These are phyloP conservation scores for Pyrrhoderma noxium DNA, from an alignment of 1,284 basidiomycete genomes.

Conservation along the genomic window DNA sequence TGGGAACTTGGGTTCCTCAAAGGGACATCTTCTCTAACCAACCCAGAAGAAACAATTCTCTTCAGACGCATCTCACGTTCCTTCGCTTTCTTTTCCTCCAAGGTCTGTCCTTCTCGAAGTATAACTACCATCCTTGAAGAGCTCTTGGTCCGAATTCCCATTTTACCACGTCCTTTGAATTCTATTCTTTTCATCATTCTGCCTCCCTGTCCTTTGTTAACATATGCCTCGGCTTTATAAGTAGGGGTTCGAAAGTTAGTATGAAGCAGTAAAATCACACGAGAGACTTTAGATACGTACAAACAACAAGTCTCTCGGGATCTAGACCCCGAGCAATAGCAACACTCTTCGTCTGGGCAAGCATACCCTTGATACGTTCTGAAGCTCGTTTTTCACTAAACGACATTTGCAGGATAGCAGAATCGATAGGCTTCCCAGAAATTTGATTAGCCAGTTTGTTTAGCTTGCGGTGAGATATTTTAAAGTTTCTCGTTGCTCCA, in stretches of 20 bases:
- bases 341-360: conserved; percentile 83
- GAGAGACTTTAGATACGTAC: conserved; percentile 39
- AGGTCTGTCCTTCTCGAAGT: conserved; percentile 78
- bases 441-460: conserved; percentile 87
- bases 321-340: conserved; percentile 77
- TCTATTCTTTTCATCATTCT: conserved; percentile 67
- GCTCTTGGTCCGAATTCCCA: conserved; percentile 74
- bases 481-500: conserved; percentile 87
- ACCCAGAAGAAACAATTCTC: conserved; percentile 72
- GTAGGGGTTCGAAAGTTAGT: too few species aligned
- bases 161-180: conserved; percentile 78
- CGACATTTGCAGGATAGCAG: conserved; percentile 94
- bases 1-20: conserved; percentile 66
- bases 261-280: too few species aligned
- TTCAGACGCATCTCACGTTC: conserved; percentile 62
- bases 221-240: conserved; percentile 80
- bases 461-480: conserved; percentile 88
- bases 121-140: conserved; percentile 75
- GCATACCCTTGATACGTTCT: conserved; percentile 80
- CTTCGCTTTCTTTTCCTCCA: conserved; percentile 59
- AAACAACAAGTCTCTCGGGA: conserved; percentile 71
- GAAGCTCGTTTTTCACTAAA: conserved; percentile 90
- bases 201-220: conserved; percentile 65
- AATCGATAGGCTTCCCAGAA: conserved; percentile 82
- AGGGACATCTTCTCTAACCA: conserved; percentile 72